phyloP scores from a whole-genome alignment of 208 protist genomes.

The Leishmania tropica region DNA sequence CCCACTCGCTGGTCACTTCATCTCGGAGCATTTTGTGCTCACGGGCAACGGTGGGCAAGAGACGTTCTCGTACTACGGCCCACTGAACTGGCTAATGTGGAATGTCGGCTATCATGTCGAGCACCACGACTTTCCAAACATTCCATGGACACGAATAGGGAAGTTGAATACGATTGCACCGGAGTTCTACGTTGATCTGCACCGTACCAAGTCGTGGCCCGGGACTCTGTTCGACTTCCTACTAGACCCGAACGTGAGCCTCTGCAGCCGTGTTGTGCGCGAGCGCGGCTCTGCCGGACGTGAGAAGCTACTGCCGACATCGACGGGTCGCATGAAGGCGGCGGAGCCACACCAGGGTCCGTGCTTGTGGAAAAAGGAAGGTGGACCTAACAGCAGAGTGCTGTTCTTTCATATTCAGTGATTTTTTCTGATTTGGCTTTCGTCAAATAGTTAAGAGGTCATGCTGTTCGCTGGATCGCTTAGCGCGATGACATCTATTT shows the following conservation, averaged over 20 bases:
- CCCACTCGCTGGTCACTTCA: constrained; percentile 91
- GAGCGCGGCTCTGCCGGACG: constrained; percentile 50
- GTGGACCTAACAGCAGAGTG: background rate
- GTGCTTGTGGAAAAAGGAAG: constrained; percentile 45
- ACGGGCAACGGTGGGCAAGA: constrained; percentile 77
- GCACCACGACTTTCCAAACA: constrained; percentile 97
- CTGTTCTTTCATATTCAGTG: background rate
- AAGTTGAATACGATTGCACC: constrained; percentile 88
- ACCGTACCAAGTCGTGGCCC: constrained; percentile 78
- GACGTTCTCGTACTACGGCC: constrained; percentile 97
- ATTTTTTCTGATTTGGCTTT: background rate
- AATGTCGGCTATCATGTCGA: constrained; percentile 97
- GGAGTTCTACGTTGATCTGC: constrained; percentile 93
- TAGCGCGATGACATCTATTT: background rate
- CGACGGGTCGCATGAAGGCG: constrained; percentile 36
- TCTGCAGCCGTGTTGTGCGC: constrained; percentile 80
- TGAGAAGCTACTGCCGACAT: constrained; percentile 58
- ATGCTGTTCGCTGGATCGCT: background rate
- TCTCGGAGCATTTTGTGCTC: constrained; percentile 95
- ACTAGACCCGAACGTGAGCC: constrained; percentile 63
- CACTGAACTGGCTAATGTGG: constrained; percentile 90
- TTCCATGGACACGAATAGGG: constrained; percentile 90
- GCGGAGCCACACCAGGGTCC: constrained; percentile 47
- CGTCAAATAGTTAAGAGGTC: background rate
- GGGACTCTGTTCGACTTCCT: constrained; percentile 85